A percentile compares a stretch with the other conserved stretches of the same genome.
phyloP scores from a whole-genome alignment of 2,329 filamentous ascomycete genomes.

The Penicillium olsonii region DNA sequence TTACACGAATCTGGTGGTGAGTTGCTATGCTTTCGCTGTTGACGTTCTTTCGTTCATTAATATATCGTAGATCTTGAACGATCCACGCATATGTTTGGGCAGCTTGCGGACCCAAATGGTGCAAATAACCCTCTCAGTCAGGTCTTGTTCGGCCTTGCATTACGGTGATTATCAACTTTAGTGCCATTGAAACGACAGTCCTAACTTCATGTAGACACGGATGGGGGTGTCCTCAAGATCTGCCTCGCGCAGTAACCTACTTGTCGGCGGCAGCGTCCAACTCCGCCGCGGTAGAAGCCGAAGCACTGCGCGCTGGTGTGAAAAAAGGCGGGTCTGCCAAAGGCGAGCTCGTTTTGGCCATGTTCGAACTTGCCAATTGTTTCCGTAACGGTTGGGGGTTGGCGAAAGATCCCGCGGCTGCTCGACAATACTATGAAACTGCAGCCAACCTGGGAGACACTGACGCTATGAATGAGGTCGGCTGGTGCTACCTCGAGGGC shows the following conservation, averaged over 20 bases:
- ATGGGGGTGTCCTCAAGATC: constrained; percentile 81
- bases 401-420: constrained; percentile 79
- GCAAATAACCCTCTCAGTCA: constrained; percentile 92
- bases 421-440: constrained; percentile 91
- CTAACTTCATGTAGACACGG: constrained; percentile 68
- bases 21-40: constrained; percentile 8
- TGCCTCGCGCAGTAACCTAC: constrained; percentile 74
- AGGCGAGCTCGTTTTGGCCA: constrained; percentile 92
- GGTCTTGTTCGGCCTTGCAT: constrained; percentile 89
- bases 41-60: not conserved
- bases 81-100: constrained; percentile 83
- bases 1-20: constrained; percentile 78
- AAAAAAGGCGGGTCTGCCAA: constrained; percentile 94
- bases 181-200: not conserved
- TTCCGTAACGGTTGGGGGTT: constrained; percentile 96
- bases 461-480: constrained; percentile 96
- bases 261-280: constrained; percentile 88
- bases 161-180: constrained; percentile 58
- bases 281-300: constrained; percentile 80
- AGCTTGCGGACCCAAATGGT: constrained; percentile 77
- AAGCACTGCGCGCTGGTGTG: constrained; percentile 81
- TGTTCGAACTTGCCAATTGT: constrained; percentile 76
- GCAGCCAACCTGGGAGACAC: constrained; percentile 94
- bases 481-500: constrained; percentile 95
- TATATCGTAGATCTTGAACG: constrained; percentile 60